A percentile compares a stretch with the other conserved stretches of the same genome.
Conservation (phyloP, 2,329 filamentous ascomycete species). For the Beauveria sp. region DNA sequence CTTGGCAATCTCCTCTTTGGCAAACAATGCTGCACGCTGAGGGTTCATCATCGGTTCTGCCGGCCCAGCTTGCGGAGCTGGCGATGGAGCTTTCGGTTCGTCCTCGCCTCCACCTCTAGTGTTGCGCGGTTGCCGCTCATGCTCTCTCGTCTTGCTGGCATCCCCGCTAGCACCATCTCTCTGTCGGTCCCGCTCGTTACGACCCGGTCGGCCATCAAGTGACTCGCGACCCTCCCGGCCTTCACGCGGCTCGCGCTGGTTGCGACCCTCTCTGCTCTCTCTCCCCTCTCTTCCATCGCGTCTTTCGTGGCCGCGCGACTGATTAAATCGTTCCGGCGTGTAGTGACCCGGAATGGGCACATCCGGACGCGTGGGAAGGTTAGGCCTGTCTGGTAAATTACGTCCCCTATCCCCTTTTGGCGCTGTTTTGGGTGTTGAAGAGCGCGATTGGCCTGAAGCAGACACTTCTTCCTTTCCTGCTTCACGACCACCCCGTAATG, state of each 20-base stretch:
- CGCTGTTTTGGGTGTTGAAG: constrained; percentile 20
- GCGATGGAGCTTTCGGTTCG: constrained; percentile 21
- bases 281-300: constrained; percentile 31
- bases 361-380: constrained; percentile 51
- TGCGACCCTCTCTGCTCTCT: constrained; percentile 25
- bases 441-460: constrained; percentile 16
- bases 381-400: constrained; percentile 30
- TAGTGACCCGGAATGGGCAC: constrained; percentile 44
- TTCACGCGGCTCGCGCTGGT: constrained; percentile 29
- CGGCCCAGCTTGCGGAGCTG: constrained; percentile 19
- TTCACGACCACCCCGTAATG: constrained; percentile 21
- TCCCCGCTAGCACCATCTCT: neutral
- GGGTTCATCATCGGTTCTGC: constrained; percentile 47
- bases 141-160: constrained; percentile 12
- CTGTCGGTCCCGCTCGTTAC: constrained; percentile 11
- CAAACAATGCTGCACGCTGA: constrained; percentile 44
- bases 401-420: constrained; percentile 22
- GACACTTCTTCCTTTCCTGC: constrained; percentile 19
- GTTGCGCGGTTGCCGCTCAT: constrained; percentile 28
- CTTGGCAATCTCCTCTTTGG: constrained; percentile 24
- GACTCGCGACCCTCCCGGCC: constrained; percentile 32
- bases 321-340: constrained; percentile 37
- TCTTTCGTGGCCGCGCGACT: constrained; percentile 32
- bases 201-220: constrained; percentile 22
- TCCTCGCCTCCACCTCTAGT: constrained; percentile 19